Evolutionary conservation across 139 green algal species (phyloP).

Genomic region (Spirogloea muscicola): DNA sequence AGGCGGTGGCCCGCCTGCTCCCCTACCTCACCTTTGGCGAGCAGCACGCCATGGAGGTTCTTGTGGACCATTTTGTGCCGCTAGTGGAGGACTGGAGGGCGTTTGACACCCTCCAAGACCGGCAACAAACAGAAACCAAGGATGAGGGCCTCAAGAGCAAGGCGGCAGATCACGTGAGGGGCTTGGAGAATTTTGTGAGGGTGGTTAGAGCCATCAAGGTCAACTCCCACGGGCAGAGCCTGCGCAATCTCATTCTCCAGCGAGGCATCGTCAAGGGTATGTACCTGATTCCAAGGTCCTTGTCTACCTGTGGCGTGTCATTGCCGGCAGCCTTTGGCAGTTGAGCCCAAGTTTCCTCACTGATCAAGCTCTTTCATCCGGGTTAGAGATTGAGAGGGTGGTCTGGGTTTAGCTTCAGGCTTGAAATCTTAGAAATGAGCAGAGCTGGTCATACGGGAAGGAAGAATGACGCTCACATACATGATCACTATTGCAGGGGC

Average conservation of each 20-base stretch:
- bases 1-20: constrained; percentile 56
- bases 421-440: no score
- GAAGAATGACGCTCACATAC: no score
- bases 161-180: constrained; percentile 31
- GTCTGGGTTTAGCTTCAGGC: no score
- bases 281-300: not conserved
- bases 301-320: no score
- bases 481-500: constrained; percentile 35
- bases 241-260: constrained; percentile 53
- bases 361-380: no score
- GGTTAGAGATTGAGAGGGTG: no score
- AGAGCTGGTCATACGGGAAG: no score
- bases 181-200: constrained; percentile 50
- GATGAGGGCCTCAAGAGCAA: not conserved
- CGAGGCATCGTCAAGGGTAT: constrained; percentile 22
- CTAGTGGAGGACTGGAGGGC: constrained; percentile 45
- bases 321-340: no score
- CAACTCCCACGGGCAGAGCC: not conserved
- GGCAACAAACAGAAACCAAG: constrained; percentile 11
- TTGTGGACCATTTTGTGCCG: constrained; percentile 55
- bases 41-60: constrained; percentile 50
- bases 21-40: constrained; percentile 56
- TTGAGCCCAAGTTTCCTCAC: no score
- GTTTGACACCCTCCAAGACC: constrained; percentile 26
- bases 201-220: constrained; percentile 34